A percentile compares a stretch with the other conserved stretches of the same genome.
Conservation (phyloP, 2,329 filamentous ascomycete genomes). For the Magnaporthales sp. region DNA sequence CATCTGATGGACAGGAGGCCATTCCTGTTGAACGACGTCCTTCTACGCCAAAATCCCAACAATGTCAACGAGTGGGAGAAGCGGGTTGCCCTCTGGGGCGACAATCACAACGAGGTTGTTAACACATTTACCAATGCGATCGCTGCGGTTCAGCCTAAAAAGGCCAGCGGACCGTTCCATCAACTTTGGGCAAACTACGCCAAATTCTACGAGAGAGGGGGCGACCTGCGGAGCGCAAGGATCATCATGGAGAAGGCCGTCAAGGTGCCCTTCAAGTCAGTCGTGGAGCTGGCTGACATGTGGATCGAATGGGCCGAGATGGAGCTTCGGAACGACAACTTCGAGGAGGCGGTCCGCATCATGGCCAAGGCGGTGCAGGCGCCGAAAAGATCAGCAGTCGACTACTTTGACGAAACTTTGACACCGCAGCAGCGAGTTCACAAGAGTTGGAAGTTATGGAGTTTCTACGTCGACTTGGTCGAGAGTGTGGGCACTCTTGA, state of each 20-base stretch:
- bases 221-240: slow-evolving; percentile 75
- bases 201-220: slow-evolving; percentile 88
- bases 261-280: slow-evolving; percentile 95
- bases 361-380: slow-evolving; percentile 97
- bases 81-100: slow-evolving; percentile 87
- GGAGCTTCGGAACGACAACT: slow-evolving; percentile 92
- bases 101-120: slow-evolving; percentile 84
- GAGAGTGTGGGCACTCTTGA: slow-evolving; percentile 88
- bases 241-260: slow-evolving; percentile 97
- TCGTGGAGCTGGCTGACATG: slow-evolving; percentile 93
- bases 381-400: slow-evolving; percentile 95
- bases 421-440: slow-evolving; percentile 94
- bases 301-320: slow-evolving; percentile 99
- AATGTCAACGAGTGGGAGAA: slow-evolving; percentile 98
- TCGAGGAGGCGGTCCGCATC: slow-evolving; percentile 86
- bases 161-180: slow-evolving; percentile 86
- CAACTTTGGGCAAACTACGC: slow-evolving; percentile 95
- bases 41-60: slow-evolving; percentile 91
- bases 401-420: slow-evolving; percentile 94
- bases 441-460: slow-evolving; percentile 99
- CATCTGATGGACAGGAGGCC: slow-evolving; percentile 95
- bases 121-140: slow-evolving; percentile 94
- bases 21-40: slow-evolving; percentile 92
- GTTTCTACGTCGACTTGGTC: slow-evolving; percentile 96
- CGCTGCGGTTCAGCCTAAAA: slow-evolving; percentile 85